Evolutionary conservation across 257 asterid genomes (phyloP), one percentile per base, ranked within the genome.

Genomic region (Leptodermis oblonga): DNA sequence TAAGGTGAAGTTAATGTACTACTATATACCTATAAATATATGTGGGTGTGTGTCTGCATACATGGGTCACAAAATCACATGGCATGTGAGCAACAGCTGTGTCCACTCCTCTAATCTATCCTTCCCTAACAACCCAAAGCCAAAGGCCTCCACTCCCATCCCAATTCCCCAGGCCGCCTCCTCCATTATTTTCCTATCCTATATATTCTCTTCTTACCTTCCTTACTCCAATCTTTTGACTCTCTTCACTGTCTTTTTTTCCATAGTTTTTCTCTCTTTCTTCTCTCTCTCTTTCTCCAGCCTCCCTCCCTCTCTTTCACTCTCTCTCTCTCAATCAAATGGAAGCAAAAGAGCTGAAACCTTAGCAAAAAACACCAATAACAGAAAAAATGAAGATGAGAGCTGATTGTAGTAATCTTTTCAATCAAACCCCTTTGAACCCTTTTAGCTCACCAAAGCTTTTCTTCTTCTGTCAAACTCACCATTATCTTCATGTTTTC

Each of bases 31-130:
- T 45, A 10, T 7, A 45, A 45, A 45, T 45, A 8, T 20, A 45
- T 45, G 1, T 26, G 37, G 13, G 37, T 45, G 1, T 26, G 37
- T 30, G 37, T 71, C 41, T 12, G 64, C 13, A 36, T 34, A n/a
- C 18, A 64, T 68, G 89, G 87, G 89, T 85, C 89, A 72, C 76
- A 72, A 52, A 52, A 33, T 72, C 76, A 88, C 91, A 85, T 81
- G 92, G 85, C 96, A 90, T 92, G 95, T 92, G 95, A 85, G 69
- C 75, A 77, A 72, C 97, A 88, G 92, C 93, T 86, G 90, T 83
- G 83, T 78, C 79, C 83, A 70, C 88, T 70, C 74, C 78, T 71
- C 71, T 55, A 33, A 20, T 58, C 65, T 60, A 70, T 59, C 74
- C 69, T 52, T 42, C 41, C 34, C 51, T 68, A 54, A 62, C 64